Evolutionary conservation across 192 early-diverging fungal genomes (phyloP), one percentile per base, ranked within the genome.

Genomic region (Linnemannia zychae): DNA sequence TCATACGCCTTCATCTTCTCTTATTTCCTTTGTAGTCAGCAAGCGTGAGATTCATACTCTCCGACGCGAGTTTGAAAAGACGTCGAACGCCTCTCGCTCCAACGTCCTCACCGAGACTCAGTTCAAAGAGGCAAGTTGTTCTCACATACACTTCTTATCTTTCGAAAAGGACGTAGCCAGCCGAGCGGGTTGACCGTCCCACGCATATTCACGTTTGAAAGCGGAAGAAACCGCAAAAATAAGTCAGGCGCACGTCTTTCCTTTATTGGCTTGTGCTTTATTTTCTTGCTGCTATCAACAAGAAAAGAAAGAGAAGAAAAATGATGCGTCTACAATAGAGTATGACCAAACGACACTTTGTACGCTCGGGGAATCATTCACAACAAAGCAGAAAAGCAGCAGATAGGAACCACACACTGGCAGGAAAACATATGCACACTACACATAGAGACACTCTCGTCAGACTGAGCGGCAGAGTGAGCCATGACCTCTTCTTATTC

Each of bases 91-190:
- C 38, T 83, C 82, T 72, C 87, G 77, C 74, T 80, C 81, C 73
- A 87, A 75, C 78, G 90, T 89, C 37, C 91, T 95, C 53, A 90
- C 91, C 36, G 94, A 95, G 82, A 86, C 94, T 71, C 89, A 94
- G 40, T 95, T 95, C 87, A 93, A 93, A 88, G 83, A 89, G 77
- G 94, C 93, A 87, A 82, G 67, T 80, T 72, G 15, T 63, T 2
- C 22, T 24, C n/a, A 16, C 16, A 12, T 52, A 52, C 7, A 11
- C 53, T 57, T n/a, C 28, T 18, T 67, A 46, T 31, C 22, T 69
- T n/a, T 36, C 72, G 7, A 46, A 33, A 57, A 7, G 33, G 60
- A 34, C 31, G 20, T 31, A 15, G n/a, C 40, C 28, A 24, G 65
- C 46, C 12, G 46, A 63, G 24, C 4, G 57, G 3, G 28, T 63